Conservation (phyloP, 140 eudicot species). For the Stevia rebaudiana region DNA sequence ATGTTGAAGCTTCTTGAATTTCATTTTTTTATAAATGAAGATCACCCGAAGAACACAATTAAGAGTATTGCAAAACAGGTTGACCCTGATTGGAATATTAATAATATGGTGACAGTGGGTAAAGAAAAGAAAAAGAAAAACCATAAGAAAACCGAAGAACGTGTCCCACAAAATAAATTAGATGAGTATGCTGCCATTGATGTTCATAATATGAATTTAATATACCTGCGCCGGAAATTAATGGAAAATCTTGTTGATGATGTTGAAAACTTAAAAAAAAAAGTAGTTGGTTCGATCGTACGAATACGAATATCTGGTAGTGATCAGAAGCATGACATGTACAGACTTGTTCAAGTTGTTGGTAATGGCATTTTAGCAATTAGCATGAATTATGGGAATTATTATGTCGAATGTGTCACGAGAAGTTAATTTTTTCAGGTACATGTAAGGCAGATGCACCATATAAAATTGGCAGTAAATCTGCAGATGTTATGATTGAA, state of each 20-base stretch:
- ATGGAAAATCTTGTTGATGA: constrained; percentile 62
- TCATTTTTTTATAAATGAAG: constrained; percentile 58
- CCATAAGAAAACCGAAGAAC: constrained; percentile 49
- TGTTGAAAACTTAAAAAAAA: constrained; percentile 41
- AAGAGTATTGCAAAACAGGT: constrained; percentile 27
- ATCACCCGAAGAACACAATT: constrained; percentile 36
- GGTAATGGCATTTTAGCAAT: constrained; percentile 41
- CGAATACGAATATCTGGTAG: constrained; percentile 62
- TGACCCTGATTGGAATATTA: constrained; percentile 39
- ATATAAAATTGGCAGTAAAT: constrained; percentile 47
- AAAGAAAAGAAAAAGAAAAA: constrained; percentile 49
- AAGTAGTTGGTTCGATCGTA: constrained; percentile 76
- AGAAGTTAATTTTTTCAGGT: constrained; percentile 43
- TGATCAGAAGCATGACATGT: constrained; percentile 67
- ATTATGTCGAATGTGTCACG: background rate
- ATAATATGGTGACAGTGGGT: constrained; percentile 21
- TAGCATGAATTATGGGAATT: background rate
- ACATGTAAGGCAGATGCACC: constrained; percentile 53
- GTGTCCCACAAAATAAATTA: constrained; percentile 43
- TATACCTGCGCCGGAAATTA: constrained; percentile 60
- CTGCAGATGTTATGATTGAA: constrained; percentile 58
- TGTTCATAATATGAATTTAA: constrained; percentile 68
- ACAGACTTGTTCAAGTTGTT: constrained; percentile 77
- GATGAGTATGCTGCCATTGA: constrained; percentile 88
- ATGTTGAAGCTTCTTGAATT: constrained; percentile 84